A percentile compares a stretch with the other conserved stretches of the same genome.
These are phyloP conservation scores for Rhizomucor pusillus DNA, from an alignment of 371 early-diverging fungal genomes.

Conservation along the genomic window DNA sequence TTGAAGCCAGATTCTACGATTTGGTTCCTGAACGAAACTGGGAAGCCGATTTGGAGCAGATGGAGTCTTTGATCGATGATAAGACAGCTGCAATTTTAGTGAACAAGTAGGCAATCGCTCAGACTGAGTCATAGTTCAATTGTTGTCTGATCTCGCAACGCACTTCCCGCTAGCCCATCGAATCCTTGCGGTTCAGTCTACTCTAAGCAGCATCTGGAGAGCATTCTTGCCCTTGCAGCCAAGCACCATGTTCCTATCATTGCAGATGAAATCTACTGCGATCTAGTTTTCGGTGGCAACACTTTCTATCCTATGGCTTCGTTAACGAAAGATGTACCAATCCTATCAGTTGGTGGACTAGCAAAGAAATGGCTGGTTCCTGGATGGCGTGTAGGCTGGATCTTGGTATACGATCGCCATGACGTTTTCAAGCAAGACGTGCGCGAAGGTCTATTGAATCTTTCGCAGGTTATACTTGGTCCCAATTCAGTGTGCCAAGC, in stretches of 20 bases:
- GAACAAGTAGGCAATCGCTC: slow-evolving; percentile 67
- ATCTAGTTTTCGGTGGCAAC: slow-evolving; percentile 76
- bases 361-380: slow-evolving; percentile 92
- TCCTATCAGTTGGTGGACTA: slow-evolving; percentile 83
- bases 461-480: slow-evolving; percentile 80
- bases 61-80: slow-evolving; percentile 79
- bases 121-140: neutral
- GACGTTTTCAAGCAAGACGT: slow-evolving; percentile 51
- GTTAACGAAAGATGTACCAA: slow-evolving; percentile 76
- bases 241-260: slow-evolving; percentile 80
- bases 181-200: slow-evolving; percentile 94
- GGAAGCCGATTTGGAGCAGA: slow-evolving; percentile 80
- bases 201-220: slow-evolving; percentile 66
- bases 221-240: slow-evolving; percentile 72
- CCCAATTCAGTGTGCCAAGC: slow-evolving; percentile 80
- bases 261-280: slow-evolving; percentile 92
- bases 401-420: slow-evolving; percentile 76
- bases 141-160: neutral
- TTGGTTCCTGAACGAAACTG: slow-evolving; percentile 78
- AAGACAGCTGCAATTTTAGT: slow-evolving; percentile 80
- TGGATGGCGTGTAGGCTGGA: slow-evolving; percentile 93
- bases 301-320: slow-evolving; percentile 72
- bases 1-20: slow-evolving; percentile 77
- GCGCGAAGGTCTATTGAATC: slow-evolving; percentile 64
- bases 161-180: slow-evolving; percentile 48